Conservation (phyloP, 768 basidiomycete species). For the Amanita pallidorosea region DNA sequence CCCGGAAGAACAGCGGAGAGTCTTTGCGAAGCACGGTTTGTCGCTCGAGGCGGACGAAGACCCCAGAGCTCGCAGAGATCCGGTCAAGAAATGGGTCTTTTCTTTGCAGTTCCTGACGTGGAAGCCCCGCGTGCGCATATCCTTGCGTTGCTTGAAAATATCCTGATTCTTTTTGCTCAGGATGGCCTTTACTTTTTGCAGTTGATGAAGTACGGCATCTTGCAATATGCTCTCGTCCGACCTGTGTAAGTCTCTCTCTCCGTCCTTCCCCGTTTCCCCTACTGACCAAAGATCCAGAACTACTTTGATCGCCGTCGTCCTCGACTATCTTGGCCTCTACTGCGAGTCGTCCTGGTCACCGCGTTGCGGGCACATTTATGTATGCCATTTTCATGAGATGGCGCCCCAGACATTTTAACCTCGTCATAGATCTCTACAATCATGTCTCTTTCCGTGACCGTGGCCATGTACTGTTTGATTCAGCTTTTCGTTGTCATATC, state of each 20-base stretch:
- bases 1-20: no score
- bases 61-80: no score
- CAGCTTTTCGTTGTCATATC: slow-evolving; percentile 58
- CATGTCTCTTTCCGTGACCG: slow-evolving; percentile 59
- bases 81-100: slow-evolving; percentile 52
- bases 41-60: no score
- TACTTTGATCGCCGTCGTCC: slow-evolving; percentile 47
- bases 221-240: slow-evolving; percentile 54
- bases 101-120: slow-evolving; percentile 53
- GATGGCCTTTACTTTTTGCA: slow-evolving; percentile 63
- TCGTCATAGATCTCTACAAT: no score
- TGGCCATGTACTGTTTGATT: slow-evolving; percentile 72
- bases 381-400: no score
- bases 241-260: slow-evolving; percentile 30
- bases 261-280: neutral
- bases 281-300: slow-evolving; percentile 22
- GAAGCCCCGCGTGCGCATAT: slow-evolving; percentile 43
- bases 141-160: neutral
- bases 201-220: slow-evolving; percentile 68
- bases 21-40: slow-evolving; percentile 46
- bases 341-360: slow-evolving; percentile 57
- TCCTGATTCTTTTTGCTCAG: slow-evolving; percentile 15
- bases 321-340: no score
- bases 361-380: slow-evolving; percentile 56
- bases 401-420: no score